phyloP scores from a whole-genome alignment of 106 monocot genomes.

The Amphibolis antarctica region DNA sequence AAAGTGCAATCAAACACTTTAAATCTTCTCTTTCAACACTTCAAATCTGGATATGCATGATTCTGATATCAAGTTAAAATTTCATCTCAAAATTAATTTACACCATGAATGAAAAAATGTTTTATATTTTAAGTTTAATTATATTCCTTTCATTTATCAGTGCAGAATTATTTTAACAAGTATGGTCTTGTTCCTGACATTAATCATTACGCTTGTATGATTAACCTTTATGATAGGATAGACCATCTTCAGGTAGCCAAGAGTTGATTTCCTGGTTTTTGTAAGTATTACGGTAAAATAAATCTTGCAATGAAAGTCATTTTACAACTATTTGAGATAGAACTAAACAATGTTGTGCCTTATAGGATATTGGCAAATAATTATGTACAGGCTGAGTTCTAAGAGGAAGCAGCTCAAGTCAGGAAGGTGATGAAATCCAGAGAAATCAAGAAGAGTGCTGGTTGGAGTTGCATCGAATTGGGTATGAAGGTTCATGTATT shows the following conservation, averaged over 20 bases:
- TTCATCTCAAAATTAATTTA: no score
- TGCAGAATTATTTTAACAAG: no score
- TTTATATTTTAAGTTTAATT: no score
- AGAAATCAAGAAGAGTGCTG: no score
- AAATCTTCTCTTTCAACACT: no score
- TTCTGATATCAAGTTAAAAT: no score
- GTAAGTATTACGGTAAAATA: conserved; percentile 5
- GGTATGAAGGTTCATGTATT: conserved; percentile 12
- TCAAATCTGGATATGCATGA: no score
- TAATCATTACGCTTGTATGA: conserved; percentile 65
- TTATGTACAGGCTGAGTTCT: conserved; percentile 19
- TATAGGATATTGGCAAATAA: conserved; percentile 30
- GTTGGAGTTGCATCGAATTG: conserved; percentile 25
- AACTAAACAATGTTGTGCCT: conserved; percentile 31
- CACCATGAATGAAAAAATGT: no score
- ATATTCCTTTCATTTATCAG: no score
- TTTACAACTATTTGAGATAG: conserved; percentile 23
- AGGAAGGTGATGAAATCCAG: no score
- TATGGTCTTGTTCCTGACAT: conserved; percentile 34
- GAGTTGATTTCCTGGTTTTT: conserved; percentile 14
- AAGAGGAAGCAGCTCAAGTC: conserved; percentile 2
- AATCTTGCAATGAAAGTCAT: conserved; percentile 9
- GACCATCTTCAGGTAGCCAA: conserved; percentile 39
- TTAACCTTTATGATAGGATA: conserved; percentile 43
- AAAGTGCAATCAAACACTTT: no score